Evolutionary conservation across 129 eudicot genomes (phyloP).

Genomic region (Arctium minus): DNA sequence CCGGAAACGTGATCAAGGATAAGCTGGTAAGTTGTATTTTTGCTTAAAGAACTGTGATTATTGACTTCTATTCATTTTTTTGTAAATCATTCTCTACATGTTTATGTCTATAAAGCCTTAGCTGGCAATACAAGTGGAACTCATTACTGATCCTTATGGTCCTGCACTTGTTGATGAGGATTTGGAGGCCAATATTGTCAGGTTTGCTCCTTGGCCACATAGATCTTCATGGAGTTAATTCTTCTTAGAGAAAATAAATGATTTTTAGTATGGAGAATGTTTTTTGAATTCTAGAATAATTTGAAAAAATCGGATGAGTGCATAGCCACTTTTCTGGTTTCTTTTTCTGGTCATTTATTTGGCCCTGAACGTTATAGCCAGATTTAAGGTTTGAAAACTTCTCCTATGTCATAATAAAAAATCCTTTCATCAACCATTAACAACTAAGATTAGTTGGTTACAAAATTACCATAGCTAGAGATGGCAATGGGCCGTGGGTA

Average conservation of each 20-base stretch:
- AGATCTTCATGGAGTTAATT: not conserved
- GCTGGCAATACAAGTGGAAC: constrained; percentile 77
- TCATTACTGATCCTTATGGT: constrained; percentile 89
- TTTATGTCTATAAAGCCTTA: constrained; percentile 68
- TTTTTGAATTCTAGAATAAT: not conserved
- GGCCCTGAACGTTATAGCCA: not conserved
- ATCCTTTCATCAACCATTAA: not conserved
- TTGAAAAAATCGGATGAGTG: not conserved
- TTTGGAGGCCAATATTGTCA: constrained; percentile 92
- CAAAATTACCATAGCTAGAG: too few relatives aligned
- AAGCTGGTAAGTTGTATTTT: too few relatives aligned
- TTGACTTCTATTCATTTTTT: too few relatives aligned
- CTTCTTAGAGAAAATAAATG: not conserved
- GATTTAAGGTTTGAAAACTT: not conserved
- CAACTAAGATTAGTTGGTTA: constrained; percentile 1
- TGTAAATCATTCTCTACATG: too few relatives aligned
- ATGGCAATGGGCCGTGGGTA: too few relatives aligned
- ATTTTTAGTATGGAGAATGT: not conserved
- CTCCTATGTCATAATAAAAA: not conserved
- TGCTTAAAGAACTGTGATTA: too few relatives aligned
- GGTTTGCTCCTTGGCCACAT: constrained; percentile 39
- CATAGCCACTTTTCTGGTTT: not conserved
- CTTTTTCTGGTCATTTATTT: not conserved
- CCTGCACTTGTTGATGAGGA: constrained; percentile 78
- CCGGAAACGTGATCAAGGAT: too few relatives aligned